Conservation (phyloP, 2,329 filamentous ascomycete genomes). For the Calcarisporium arbuscula region DNA sequence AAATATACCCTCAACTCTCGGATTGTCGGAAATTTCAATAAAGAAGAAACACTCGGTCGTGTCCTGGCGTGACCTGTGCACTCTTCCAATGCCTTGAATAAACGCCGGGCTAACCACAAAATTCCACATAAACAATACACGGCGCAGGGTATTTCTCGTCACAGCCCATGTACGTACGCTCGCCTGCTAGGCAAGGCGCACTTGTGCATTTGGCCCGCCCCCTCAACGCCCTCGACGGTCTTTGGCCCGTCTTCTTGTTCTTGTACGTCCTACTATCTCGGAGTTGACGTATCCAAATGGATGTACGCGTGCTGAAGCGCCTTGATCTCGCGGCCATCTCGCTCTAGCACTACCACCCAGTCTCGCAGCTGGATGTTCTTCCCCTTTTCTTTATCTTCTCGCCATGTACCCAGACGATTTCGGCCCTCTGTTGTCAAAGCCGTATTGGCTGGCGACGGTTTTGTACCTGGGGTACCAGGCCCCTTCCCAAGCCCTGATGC, state of each 20-base stretch:
- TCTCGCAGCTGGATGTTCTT: slow-evolving; percentile 79
- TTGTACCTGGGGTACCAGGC: slow-evolving; percentile 22
- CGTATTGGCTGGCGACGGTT: slow-evolving; percentile 23
- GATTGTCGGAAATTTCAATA: too few species aligned
- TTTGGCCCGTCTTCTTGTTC: neutral
- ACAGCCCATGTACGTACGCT: too few species aligned
- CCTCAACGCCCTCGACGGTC: slow-evolving; percentile 3
- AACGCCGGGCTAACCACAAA: too few species aligned
- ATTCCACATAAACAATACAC: slow-evolving; percentile 14
- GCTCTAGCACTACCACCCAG: slow-evolving; percentile 71
- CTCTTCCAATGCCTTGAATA: too few species aligned
- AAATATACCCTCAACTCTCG: too few species aligned
- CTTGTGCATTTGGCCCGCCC: too few species aligned
- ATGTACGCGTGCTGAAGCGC: slow-evolving; percentile 55
- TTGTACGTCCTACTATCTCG: slow-evolving; percentile 30
- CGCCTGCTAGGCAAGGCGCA: too few species aligned
- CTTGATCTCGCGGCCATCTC: slow-evolving; percentile 63
- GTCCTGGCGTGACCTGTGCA: too few species aligned
- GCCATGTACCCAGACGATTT: slow-evolving; percentile 64
- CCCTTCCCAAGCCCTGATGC: slow-evolving; percentile 26
- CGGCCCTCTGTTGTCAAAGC: slow-evolving; percentile 51
- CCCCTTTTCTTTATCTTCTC: slow-evolving; percentile 72
- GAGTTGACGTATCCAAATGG: slow-evolving; percentile 43
- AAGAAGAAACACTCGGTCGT: too few species aligned
- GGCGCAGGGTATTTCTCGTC: slow-evolving; percentile 25